Evolutionary conservation across 768 basidiomycete species (phyloP), one percentile per base, ranked within the genome.

Genomic region (Psilocybe cubensis): DNA sequence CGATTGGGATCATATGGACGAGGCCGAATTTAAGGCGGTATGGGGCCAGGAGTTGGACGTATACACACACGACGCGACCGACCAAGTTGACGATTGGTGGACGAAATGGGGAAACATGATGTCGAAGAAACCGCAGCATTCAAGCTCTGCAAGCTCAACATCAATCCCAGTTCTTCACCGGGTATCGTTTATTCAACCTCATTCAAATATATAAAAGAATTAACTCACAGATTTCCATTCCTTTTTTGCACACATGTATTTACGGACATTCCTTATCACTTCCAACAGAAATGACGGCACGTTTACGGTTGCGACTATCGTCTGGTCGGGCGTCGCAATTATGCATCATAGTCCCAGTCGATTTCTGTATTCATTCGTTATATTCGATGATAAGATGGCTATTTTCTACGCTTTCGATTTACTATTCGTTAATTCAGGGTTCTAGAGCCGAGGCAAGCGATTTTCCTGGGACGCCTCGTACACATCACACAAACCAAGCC

Each of bases 11-110:
- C 73, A 77, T 50, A 79, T 80, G 68, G 81, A 84, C 62, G 80
- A 82, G 41, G 71, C 70, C 21, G 66, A 71, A 25, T 74, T 84
- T 57, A 73, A 72, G 50, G 68, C 66, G 21, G 77, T 83, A 54
- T 87, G 85, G 80, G 84, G 83, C 44, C 75, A 77, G 35, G 77
- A 85, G 59, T 71, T 82, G 51, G 76, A 74, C 31, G 61, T 85
- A 59, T 83, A 79, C 55, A 67, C 72, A 21, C 82, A 85, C 61
- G 79, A 84, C 59, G 77, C 83, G 6, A 76, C 73, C 47, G 85
- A 88, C 49, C 72, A 77, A 35, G 86, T 81, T 18, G 85, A 84
- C 45, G 83, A 86, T 62, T 88, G 85, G 85, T 88, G 84, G 85
- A 75, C 79, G 10, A 82, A 79, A 59, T 79, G 75, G 73, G 77